Percentiles rank a stretch among this genome's conserved stretches.
phyloP scores from a whole-genome alignment of 2,329 filamentous ascomycete species.

The Allantophomopsis cytisporea region DNA sequence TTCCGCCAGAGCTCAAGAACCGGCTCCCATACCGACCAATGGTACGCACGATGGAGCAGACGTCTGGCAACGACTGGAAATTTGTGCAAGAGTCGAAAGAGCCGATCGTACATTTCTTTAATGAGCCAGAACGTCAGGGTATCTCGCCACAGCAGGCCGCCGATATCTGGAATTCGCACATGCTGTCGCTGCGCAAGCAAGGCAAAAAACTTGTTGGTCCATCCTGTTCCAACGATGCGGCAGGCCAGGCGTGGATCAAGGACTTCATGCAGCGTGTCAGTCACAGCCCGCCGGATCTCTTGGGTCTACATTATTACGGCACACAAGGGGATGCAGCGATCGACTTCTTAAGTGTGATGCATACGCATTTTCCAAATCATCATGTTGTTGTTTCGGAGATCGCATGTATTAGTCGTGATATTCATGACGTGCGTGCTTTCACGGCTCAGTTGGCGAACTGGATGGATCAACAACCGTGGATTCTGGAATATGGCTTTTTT shows the following conservation, averaged over 20 bases:
- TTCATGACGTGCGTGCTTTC: constrained; percentile 22
- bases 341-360: constrained; percentile 21
- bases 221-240: constrained; percentile 22
- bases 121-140: constrained; percentile 27
- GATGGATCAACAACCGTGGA: constrained; percentile 26
- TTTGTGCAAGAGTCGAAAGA: constrained; percentile 12
- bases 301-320: constrained; percentile 30
- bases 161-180: constrained; percentile 22
- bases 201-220: constrained; percentile 24
- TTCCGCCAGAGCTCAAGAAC: constrained; percentile 20
- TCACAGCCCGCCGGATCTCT: constrained; percentile 23
- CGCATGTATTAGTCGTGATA: constrained; percentile 23
- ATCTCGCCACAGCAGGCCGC: constrained; percentile 21
- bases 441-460: constrained; percentile 24
- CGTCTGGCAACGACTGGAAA: constrained; percentile 23
- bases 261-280: constrained; percentile 24
- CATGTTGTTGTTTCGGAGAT: constrained; percentile 27
- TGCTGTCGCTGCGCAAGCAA: constrained; percentile 21
- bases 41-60: constrained; percentile 23
- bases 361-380: constrained; percentile 20
- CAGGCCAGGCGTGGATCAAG: constrained; percentile 24
- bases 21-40: constrained; percentile 26
- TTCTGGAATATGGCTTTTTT: constrained; percentile 29
- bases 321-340: constrained; percentile 19
- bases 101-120: constrained; percentile 27